Percentiles rank a stretch among this genome's conserved stretches.
Evolutionary conservation across 2,329 filamentous ascomycete genomes (phyloP).

Genomic region (Sporothrix brasiliensis): DNA sequence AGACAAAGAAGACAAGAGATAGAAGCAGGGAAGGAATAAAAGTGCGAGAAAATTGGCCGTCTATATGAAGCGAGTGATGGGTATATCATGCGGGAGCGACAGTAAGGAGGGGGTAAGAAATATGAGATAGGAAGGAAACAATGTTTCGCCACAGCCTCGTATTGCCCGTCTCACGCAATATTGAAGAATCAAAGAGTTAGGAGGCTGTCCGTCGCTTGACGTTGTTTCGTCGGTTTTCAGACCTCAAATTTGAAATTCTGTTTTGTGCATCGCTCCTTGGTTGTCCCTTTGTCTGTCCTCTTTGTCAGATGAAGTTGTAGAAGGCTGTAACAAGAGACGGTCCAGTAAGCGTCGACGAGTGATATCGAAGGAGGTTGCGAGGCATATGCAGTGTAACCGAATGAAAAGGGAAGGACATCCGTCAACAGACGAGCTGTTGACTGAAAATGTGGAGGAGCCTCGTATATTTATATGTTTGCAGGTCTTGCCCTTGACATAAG

Average conservation of each 20-base stretch:
- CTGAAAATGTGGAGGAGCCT: conserved; percentile 32
- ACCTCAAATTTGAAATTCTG: neutral
- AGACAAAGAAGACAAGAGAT: neutral
- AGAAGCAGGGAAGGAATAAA: neutral
- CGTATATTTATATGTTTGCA: conserved; percentile 26
- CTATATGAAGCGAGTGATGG: conserved; percentile 12
- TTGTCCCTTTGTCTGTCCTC: neutral
- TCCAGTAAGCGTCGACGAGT: conserved; percentile 13
- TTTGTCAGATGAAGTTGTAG: conserved; percentile 20
- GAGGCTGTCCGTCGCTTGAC: neutral
- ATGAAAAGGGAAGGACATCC: conserved; percentile 27
- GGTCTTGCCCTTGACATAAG: neutral
- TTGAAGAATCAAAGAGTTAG: neutral
- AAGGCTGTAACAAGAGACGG: conserved; percentile 8
- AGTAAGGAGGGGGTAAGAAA: neutral
- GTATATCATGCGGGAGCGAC: conserved; percentile 19
- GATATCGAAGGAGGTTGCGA: conserved; percentile 10
- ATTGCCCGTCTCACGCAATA: conserved; percentile 20
- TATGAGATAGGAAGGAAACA: neutral
- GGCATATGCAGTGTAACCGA: conserved; percentile 29
- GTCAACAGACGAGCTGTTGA: conserved; percentile 25
- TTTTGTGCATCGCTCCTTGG: neutral
- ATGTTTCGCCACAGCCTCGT: conserved; percentile 17
- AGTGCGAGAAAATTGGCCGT: neutral
- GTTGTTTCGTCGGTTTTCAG: neutral